Percentiles rank a stretch among this genome's conserved stretches.
phyloP scores from a whole-genome alignment of 2,329 filamentous ascomycete genomes.

The Pyrenophora tritici-repentis region DNA sequence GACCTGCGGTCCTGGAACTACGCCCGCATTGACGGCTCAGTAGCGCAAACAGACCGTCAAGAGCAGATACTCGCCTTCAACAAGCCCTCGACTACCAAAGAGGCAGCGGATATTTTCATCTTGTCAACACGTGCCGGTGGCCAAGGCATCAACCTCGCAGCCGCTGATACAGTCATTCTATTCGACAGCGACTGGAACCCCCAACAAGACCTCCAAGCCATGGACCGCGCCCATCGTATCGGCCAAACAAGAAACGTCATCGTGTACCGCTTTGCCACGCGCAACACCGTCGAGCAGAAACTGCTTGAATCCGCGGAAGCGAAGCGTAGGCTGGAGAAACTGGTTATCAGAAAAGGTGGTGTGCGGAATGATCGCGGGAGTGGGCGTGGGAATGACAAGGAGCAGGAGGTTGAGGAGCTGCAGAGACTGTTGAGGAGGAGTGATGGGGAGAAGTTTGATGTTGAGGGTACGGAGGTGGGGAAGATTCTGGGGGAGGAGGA shows the following conservation, averaged over 20 bases:
- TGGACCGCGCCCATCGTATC: constrained; percentile 93
- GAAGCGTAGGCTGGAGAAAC: constrained; percentile 88
- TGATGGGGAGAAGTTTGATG: constrained; percentile 70
- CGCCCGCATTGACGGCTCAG: constrained; percentile 89
- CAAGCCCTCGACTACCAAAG: constrained; percentile 36
- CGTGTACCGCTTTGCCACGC: constrained; percentile 90
- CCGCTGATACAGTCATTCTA: constrained; percentile 88
- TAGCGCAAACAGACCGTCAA: constrained; percentile 67
- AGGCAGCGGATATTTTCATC: constrained; percentile 72
- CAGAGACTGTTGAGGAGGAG: constrained; percentile 59
- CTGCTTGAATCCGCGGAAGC: constrained; percentile 86
- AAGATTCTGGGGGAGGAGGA: constrained; percentile 76
- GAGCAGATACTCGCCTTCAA: constrained; percentile 57
- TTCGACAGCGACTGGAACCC: constrained; percentile 95
- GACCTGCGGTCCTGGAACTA: constrained; percentile 76
- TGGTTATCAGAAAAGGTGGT: constrained; percentile 90
- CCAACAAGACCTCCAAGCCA: constrained; percentile 94
- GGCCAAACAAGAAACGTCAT: constrained; percentile 91
- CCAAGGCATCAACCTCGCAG: constrained; percentile 91
- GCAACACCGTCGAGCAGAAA: constrained; percentile 88
- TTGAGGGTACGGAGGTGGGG: constrained; percentile 61
- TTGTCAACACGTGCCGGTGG: constrained; percentile 90
- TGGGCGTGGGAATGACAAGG: constrained; percentile 50
- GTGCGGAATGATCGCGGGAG: constrained; percentile 64
- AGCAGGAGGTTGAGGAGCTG: constrained; percentile 55